Conservation (phyloP, 1,139 yeast species). For the Geotrichum carabidarum region DNA sequence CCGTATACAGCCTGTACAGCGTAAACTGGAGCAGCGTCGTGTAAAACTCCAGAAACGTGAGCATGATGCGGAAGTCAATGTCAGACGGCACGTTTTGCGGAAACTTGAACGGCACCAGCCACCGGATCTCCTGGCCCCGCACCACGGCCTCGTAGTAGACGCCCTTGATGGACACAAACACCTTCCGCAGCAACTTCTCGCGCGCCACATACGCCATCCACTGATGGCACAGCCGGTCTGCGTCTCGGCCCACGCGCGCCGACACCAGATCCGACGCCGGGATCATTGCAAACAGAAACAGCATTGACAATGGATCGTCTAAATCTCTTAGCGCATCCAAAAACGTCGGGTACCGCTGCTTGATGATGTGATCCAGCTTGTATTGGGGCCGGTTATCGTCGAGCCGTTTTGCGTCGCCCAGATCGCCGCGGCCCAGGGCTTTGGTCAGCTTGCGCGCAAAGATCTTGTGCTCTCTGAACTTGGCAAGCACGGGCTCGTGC, state of each 20-base stretch:
- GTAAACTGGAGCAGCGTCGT: conserved; percentile 87
- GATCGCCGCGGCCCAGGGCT: conserved; percentile 90
- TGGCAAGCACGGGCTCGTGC: conserved; percentile 90
- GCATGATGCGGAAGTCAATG: conserved; percentile 94
- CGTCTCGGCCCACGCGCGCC: conserved; percentile 75
- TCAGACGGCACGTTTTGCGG: conserved; percentile 93
- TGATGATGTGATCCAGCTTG: conserved; percentile 82
- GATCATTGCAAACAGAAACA: conserved; percentile 87
- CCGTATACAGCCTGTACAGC: conserved; percentile 77
- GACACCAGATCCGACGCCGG: conserved; percentile 87
- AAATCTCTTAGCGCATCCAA: conserved; percentile 86
- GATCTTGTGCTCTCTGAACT: conserved; percentile 92
- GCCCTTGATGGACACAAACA: conserved; percentile 94
- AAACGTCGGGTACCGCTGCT: conserved; percentile 93
- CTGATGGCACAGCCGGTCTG: conserved; percentile 80
- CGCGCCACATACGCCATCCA: conserved; percentile 93
- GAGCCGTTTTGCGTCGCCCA: conserved; percentile 77
- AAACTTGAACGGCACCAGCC: conserved; percentile 96
- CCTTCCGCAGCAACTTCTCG: conserved; percentile 76
- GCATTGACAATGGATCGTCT: conserved; percentile 93
- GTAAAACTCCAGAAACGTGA: conserved; percentile 92
- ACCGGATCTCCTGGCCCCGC: conserved; percentile 86
- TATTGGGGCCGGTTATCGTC: conserved; percentile 79
- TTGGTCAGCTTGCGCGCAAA: conserved; percentile 85
- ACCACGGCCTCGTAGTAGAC: conserved; percentile 89